Conservation (phyloP, 345 rosid species). For the Bruguiera parviflora region DNA sequence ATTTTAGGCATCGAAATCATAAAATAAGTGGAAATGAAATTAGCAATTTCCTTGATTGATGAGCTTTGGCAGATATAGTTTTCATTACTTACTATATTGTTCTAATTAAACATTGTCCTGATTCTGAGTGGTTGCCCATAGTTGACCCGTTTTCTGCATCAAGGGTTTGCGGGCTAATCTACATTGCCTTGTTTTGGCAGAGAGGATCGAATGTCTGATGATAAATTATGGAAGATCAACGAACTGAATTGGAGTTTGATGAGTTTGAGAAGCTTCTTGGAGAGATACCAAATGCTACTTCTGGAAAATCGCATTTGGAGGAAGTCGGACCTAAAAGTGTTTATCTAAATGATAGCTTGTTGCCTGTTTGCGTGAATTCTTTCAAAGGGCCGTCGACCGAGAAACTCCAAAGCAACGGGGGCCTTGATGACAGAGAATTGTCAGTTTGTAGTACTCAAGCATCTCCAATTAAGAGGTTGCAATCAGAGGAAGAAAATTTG, state of each 20-base stretch:
- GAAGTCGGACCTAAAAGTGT: conserved; percentile 30
- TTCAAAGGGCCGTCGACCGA: conserved; percentile 30
- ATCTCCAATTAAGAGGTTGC: conserved; percentile 30
- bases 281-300: conserved; percentile 77
- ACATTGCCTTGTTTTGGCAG: conserved; percentile 14
- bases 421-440: conserved; percentile 23
- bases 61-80: not conserved
- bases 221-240: conserved; percentile 51
- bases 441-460: conserved; percentile 24
- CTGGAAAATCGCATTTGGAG: conserved; percentile 44
- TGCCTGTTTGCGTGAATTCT: conserved; percentile 37
- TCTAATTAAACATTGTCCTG: not conserved
- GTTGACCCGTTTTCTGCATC: conserved; percentile 14
- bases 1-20: not conserved
- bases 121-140: conserved; percentile 3
- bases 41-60: not conserved
- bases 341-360: conserved; percentile 24
- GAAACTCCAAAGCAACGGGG: conserved; percentile 30
- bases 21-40: not conserved
- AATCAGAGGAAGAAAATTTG: conserved; percentile 36
- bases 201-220: not conserved
- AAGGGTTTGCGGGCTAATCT: conserved; percentile 23
- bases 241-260: conserved; percentile 55
- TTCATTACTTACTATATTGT: not conserved
- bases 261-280: conserved; percentile 76